These are phyloP conservation scores for Mortierella sp. DNA, from an alignment of 371 early-diverging fungal species.

Conservation along the genomic window DNA sequence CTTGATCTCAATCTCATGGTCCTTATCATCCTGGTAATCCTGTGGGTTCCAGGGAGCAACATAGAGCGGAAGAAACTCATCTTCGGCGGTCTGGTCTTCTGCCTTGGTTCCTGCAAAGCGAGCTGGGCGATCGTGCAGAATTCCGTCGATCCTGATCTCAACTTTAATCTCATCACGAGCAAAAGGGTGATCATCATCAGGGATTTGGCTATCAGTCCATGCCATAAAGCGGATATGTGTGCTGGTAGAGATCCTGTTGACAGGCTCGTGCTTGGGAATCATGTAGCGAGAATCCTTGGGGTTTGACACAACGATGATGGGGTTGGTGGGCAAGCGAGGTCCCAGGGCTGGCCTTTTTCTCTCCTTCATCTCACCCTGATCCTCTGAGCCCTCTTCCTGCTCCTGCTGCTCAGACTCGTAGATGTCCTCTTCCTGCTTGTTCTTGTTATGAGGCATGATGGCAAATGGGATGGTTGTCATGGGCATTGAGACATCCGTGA, in stretches of 20 bases:
- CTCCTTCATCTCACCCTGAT: slow-evolving; percentile 12
- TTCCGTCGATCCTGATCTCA: slow-evolving; percentile 63
- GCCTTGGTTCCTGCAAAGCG: slow-evolving; percentile 50
- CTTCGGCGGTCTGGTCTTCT: slow-evolving; percentile 54
- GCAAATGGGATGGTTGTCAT: slow-evolving; percentile 67
- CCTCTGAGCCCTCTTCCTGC: neutral
- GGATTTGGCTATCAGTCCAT: slow-evolving; percentile 63
- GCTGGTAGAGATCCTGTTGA: slow-evolving; percentile 69
- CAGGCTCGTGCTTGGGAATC: slow-evolving; percentile 81
- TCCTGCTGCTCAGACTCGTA: slow-evolving; percentile 13
- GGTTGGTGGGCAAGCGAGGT: slow-evolving; percentile 65
- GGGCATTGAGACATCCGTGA: slow-evolving; percentile 79
- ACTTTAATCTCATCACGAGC: slow-evolving; percentile 55
- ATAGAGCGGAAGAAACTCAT: slow-evolving; percentile 78
- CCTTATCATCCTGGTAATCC: slow-evolving; percentile 68
- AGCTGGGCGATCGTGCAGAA: slow-evolving; percentile 58
- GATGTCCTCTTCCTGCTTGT: slow-evolving; percentile 2
- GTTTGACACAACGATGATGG: slow-evolving; percentile 88
- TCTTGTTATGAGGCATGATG: slow-evolving; percentile 41
- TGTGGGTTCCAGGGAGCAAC: slow-evolving; percentile 78
- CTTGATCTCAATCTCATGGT: slow-evolving; percentile 72
- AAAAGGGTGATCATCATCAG: slow-evolving; percentile 32
- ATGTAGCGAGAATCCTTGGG: slow-evolving; percentile 89
- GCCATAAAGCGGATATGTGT: slow-evolving; percentile 84
- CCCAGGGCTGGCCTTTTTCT: slow-evolving; percentile 27